Percentiles rank a stretch among this genome's conserved stretches.
Evolutionary conservation across 176 grass and related monocot genomes (phyloP).

Genomic region (Carex littledalei): DNA sequence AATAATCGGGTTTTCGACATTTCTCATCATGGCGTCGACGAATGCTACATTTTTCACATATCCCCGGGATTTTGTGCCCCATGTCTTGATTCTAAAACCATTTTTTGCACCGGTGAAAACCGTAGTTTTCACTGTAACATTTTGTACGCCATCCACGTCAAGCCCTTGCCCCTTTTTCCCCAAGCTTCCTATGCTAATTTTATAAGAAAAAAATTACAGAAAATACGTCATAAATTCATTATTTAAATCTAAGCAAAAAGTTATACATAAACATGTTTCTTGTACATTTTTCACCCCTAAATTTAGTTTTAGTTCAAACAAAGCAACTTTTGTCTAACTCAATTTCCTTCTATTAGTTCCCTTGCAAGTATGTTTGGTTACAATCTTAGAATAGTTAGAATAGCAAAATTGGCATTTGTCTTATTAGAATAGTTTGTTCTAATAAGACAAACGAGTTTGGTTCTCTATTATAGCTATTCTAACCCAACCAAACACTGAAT

Average conservation of each 20-base stretch:
- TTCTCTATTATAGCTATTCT: no score
- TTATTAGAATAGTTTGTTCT: no score
- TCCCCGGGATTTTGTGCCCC: conserved; percentile 52
- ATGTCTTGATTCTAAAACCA: conserved; percentile 82
- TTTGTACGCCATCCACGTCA: conserved; percentile 38
- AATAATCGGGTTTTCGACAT: conserved; percentile 81
- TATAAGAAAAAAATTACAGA: conserved; percentile 3
- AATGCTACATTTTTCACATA: conserved; percentile 57
- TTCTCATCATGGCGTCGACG: conserved; percentile 45
- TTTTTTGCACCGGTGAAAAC: conserved; percentile 62
- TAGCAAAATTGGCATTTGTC: no score
- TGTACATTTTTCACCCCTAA: neutral
- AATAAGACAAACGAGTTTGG: no score
- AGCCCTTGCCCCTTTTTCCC: conserved; percentile 33
- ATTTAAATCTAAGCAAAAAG: neutral
- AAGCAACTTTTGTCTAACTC: neutral
- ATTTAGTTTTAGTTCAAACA: neutral
- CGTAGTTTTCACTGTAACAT: conserved; percentile 87
- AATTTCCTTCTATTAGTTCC: neutral
- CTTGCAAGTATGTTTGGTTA: no score
- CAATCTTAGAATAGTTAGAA: no score
- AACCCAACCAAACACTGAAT: no score
- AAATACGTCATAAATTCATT: neutral
- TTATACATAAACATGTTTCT: neutral
- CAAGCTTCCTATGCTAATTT: conserved; percentile 19